Evolutionary conservation across 768 basidiomycete species (phyloP), one percentile per base, ranked within the genome.

Genomic region (Pleurotus tuoliensis): DNA sequence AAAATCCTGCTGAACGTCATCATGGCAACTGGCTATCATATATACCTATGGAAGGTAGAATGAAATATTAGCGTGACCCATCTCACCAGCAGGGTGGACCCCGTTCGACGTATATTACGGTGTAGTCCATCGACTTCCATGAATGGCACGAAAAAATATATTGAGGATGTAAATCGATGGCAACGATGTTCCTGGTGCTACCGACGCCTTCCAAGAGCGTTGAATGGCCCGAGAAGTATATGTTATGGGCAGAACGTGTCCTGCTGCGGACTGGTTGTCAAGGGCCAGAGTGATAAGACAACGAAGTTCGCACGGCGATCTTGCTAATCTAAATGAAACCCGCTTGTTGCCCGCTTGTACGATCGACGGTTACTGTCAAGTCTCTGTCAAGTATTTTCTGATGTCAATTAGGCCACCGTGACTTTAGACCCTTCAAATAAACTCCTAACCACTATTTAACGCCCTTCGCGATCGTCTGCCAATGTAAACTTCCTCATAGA

Each of bases 1-100:
- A 39, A 51, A 53, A 44, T n/a, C n/a, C 39, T 24, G 13, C 51
- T 53, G 24, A 34, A 53, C 24, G 15, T 53, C 51, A 53, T 53
- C 51, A 53, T 53, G 51, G 51, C 51, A 52, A 53, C 51, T 53
- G 25, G 39, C 20, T 15, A 53, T 53, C 51, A 53, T 53, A 53
- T 34, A 34, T 53, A 53, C 39, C 51, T 53, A 52, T 53, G 5
- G 20, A 39, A 53, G 51, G 51, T 34, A 34, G 11, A 34, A 34
- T 34, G 30, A 22, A 52, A 53, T 40, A 22, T 44, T n/a, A 15
- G 51, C 39, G 38, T 53, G 37, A 37, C 30, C 30, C 9, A 16
- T 50, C 39, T 39, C 51, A 53, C 51, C 51, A 53, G 24, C 51
- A 53, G 48, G 48, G 48, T 24, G 38, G 22, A 16, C n/a, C 38